Conservation (phyloP, 73 alveolate genomes). For the Tetrahymena thermophila region DNA sequence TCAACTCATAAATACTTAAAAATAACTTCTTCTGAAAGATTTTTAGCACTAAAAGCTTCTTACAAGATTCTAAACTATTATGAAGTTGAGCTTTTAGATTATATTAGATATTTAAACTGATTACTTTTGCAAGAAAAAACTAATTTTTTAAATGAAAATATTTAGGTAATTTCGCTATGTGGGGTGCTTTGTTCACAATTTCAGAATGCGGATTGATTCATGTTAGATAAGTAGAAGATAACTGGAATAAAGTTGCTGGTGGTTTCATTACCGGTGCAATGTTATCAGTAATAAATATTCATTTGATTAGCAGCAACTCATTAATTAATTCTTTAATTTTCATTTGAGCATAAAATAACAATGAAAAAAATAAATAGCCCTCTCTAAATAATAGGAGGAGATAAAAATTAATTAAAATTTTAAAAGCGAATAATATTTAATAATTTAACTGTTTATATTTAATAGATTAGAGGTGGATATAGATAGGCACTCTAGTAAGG, state of each 20-base stretch:
- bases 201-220: slow-evolving; percentile 58
- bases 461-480: slow-evolving; percentile 42
- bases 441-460: background rate
- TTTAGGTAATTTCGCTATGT: slow-evolving; percentile 51
- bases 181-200: slow-evolving; percentile 73
- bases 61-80: background rate
- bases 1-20: too few relatives aligned
- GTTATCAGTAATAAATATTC: slow-evolving; percentile 54
- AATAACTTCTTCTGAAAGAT: background rate
- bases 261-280: slow-evolving; percentile 69
- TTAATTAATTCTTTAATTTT: too few relatives aligned
- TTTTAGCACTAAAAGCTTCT: background rate
- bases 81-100: background rate
- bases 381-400: background rate
- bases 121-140: background rate
- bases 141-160: background rate
- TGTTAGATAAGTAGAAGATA: slow-evolving; percentile 61
- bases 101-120: background rate
- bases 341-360: too few relatives aligned
- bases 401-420: background rate
- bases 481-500: slow-evolving; percentile 63
- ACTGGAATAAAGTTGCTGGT: slow-evolving; percentile 57
- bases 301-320: background rate
- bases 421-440: background rate
- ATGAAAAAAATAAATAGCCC: background rate